Percentiles rank a stretch among this genome's conserved stretches.
Conservation (phyloP, 2,329 filamentous ascomycete species). For the Balansia obtecta region DNA sequence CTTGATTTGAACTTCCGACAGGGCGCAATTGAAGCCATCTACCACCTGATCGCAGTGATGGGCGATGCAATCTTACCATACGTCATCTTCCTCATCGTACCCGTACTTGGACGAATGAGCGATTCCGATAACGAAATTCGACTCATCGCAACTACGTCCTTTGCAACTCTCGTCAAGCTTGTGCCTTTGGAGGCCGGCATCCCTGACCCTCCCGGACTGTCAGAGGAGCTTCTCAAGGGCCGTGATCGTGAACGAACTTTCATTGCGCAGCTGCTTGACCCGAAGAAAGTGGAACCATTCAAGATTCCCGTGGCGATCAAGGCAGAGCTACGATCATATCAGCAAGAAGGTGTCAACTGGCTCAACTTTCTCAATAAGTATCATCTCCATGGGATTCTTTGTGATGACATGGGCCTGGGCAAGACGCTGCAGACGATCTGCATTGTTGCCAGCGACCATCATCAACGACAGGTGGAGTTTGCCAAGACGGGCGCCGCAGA, state of each 20-base stretch:
- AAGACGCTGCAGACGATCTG: conserved; percentile 96
- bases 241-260: conserved; percentile 92
- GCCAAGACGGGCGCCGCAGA: conserved; percentile 70
- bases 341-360: conserved; percentile 99
- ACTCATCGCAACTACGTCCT: conserved; percentile 88
- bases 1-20: conserved; percentile 81
- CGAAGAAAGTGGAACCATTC: conserved; percentile 93
- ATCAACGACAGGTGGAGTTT: conserved; percentile 83
- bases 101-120: conserved; percentile 94
- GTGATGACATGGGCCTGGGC: conserved; percentile 97
- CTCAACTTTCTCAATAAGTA: conserved; percentile 96
- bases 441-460: conserved; percentile 95
- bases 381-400: conserved; percentile 94
- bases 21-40: conserved; percentile 88
- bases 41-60: conserved; percentile 97
- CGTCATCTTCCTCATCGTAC: conserved; percentile 96
- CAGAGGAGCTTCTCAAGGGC: conserved; percentile 74
- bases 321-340: conserved; percentile 88
- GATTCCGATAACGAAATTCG: conserved; percentile 95
- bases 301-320: conserved; percentile 93
- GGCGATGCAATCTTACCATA: conserved; percentile 92
- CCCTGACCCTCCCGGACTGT: conserved; percentile 87
- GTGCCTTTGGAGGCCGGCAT: conserved; percentile 96
- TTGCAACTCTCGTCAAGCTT: conserved; percentile 91
- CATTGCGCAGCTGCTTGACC: conserved; percentile 89